Conservation (phyloP, 2,329 filamentous ascomycete genomes). For the Bipolaris bicolor region DNA sequence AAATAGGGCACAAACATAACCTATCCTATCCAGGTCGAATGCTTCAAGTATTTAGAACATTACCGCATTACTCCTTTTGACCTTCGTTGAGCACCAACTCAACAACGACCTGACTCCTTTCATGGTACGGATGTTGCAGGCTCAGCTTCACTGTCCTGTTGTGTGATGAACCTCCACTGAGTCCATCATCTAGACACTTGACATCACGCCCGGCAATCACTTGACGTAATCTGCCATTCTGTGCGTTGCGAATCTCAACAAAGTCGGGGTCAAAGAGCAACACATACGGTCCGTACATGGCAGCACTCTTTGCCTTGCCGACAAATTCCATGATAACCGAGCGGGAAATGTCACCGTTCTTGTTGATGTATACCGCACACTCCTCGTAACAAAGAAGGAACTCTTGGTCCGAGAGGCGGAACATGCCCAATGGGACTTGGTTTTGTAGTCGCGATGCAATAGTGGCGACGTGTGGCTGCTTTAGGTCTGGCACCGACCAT, state of each 20-base stretch:
- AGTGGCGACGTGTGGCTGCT: conserved; percentile 76
- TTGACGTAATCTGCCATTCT: conserved; percentile 91
- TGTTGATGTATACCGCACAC: conserved; percentile 97
- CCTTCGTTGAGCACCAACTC: conserved; percentile 94
- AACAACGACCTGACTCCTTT: conserved; percentile 84
- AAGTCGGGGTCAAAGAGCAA: conserved; percentile 95
- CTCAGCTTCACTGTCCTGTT: conserved; percentile 87
- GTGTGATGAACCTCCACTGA: conserved; percentile 46
- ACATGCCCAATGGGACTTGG: conserved; percentile 92
- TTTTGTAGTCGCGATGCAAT: conserved; percentile 84
- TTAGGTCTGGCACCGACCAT: conserved; percentile 89
- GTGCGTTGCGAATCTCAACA: conserved; percentile 94
- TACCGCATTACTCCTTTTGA: conserved; percentile 59
- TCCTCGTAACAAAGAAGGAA: conserved; percentile 95
- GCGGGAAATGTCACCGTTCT: conserved; percentile 92
- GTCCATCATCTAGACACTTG: conserved; percentile 78
- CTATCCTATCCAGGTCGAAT: too few species aligned
- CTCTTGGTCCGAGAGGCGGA: conserved; percentile 78
- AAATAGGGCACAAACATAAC: too few species aligned
- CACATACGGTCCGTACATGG: conserved; percentile 89
- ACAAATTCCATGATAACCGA: conserved; percentile 98
- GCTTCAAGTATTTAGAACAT: not conserved
- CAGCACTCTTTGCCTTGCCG: conserved; percentile 85
- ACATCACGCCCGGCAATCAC: conserved; percentile 93
- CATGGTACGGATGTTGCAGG: conserved; percentile 90